These are phyloP conservation scores for Teunomyces aglyptinius DNA, from an alignment of 805 yeast species.

Conservation along the genomic window DNA sequence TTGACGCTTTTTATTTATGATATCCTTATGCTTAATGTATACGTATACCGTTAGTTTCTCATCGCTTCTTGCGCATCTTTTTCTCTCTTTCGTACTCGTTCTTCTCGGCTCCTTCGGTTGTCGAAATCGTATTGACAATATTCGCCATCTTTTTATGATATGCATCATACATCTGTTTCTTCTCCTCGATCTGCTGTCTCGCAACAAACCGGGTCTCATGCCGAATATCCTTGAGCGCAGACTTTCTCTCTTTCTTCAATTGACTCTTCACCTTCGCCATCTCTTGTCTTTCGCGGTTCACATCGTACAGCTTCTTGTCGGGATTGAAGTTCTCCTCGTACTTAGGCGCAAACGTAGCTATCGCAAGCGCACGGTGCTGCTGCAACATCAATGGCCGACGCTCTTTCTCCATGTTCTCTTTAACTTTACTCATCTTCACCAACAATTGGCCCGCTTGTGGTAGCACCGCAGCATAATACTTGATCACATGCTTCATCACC, in stretches of 20 bases:
- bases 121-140: constrained; percentile 81
- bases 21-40: background rate
- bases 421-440: constrained; percentile 48
- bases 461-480: constrained; percentile 29
- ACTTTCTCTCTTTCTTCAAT: constrained; percentile 88
- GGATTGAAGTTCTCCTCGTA: constrained; percentile 96
- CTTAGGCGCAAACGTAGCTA: constrained; percentile 83
- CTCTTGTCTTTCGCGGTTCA: constrained; percentile 78
- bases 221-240: constrained; percentile 84
- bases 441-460: constrained; percentile 44
- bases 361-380: constrained; percentile 77
- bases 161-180: constrained; percentile 68
- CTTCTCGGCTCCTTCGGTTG: constrained; percentile 94
- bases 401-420: constrained; percentile 26
- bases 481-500: constrained; percentile 41
- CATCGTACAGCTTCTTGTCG: constrained; percentile 87
- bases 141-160: constrained; percentile 90
- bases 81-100: constrained; percentile 88
- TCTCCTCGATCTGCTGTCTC: constrained; percentile 75
- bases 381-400: constrained; percentile 73
- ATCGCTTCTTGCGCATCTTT: constrained; percentile 51
- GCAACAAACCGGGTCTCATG: constrained; percentile 85
- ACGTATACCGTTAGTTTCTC: background rate
- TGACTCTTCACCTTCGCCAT: constrained; percentile 77
- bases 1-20: background rate